Conservation (phyloP, 768 basidiomycete species). For the Suillus hirtellus region DNA sequence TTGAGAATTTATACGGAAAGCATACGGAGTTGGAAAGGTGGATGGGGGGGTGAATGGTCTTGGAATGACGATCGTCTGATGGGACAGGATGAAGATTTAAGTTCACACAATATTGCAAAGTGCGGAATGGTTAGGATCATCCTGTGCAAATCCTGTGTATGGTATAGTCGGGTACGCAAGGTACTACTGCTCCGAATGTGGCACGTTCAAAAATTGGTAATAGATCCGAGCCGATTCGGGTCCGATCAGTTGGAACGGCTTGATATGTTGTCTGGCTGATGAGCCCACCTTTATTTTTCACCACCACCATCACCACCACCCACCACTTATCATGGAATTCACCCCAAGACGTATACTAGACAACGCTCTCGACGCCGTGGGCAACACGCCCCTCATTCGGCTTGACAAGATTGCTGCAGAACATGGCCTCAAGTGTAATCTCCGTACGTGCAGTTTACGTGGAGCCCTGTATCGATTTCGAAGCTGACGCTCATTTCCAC, state of each 20-base stretch:
- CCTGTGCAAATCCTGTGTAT: background rate
- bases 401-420: slow-evolving; percentile 75
- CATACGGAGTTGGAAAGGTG: slow-evolving; percentile 65
- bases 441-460: slow-evolving; percentile 56
- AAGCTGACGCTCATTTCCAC: background rate
- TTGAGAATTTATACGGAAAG: slow-evolving; percentile 52
- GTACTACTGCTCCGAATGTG: background rate
- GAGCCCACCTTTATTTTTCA: slow-evolving; percentile 4
- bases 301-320: background rate
- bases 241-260: slow-evolving; percentile 7
- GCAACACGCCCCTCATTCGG: slow-evolving; percentile 87
- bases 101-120: too few relatives aligned
- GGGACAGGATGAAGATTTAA: background rate
- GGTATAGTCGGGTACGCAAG: background rate
- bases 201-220: slow-evolving; percentile 3
- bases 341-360: slow-evolving; percentile 56
- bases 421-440: slow-evolving; percentile 83
- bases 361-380: slow-evolving; percentile 82
- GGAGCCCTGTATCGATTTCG: background rate
- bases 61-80: slow-evolving; percentile 23
- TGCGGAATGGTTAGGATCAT: too few relatives aligned
- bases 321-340: slow-evolving; percentile 28
- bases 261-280: background rate
- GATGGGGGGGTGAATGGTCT: slow-evolving; percentile 64
- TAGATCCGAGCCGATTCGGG: slow-evolving; percentile 18